Percentiles rank a stretch among this genome's conserved stretches.
Conservation (phyloP, 2,329 filamentous ascomycete species). For the Simplicillium sp. region DNA sequence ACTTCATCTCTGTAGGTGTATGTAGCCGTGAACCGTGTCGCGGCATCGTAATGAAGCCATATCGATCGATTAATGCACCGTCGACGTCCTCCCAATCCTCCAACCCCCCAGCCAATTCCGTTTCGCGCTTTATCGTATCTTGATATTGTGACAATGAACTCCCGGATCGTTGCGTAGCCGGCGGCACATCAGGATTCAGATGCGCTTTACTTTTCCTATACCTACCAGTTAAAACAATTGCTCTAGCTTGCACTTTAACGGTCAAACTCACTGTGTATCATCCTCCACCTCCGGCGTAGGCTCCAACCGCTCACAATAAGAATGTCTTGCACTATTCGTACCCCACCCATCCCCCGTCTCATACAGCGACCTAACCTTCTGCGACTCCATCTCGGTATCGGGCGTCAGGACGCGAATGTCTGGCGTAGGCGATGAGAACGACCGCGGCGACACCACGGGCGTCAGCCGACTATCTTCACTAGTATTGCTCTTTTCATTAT, state of each 20-base stretch:
- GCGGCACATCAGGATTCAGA: constrained; percentile 17
- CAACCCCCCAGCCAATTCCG: constrained; percentile 47
- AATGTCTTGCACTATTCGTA: constrained; percentile 39
- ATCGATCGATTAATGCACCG: constrained; percentile 53
- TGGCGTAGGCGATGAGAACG: constrained; percentile 20
- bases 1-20: constrained; percentile 30
- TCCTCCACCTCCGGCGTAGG: constrained; percentile 41
- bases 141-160: constrained; percentile 33
- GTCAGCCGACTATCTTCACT: constrained; percentile 4
- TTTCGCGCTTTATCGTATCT: constrained; percentile 26
- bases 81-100: constrained; percentile 61
- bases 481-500: constrained; percentile 9
- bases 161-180: constrained; percentile 29
- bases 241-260: constrained; percentile 15
- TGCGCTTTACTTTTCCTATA: constrained; percentile 11
- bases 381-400: constrained; percentile 52
- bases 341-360: constrained; percentile 42
- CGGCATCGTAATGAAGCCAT: constrained; percentile 52
- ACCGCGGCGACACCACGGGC: constrained; percentile 3
- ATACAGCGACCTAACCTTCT: constrained; percentile 60
- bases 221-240: background rate
- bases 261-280: constrained; percentile 40
- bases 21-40: constrained; percentile 30
- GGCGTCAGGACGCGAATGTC: constrained; percentile 43
- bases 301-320: constrained; percentile 37